These are phyloP conservation scores for Physcia stellaris DNA, from an alignment of 495 filamentous ascomycete species.

Conservation along the genomic window DNA sequence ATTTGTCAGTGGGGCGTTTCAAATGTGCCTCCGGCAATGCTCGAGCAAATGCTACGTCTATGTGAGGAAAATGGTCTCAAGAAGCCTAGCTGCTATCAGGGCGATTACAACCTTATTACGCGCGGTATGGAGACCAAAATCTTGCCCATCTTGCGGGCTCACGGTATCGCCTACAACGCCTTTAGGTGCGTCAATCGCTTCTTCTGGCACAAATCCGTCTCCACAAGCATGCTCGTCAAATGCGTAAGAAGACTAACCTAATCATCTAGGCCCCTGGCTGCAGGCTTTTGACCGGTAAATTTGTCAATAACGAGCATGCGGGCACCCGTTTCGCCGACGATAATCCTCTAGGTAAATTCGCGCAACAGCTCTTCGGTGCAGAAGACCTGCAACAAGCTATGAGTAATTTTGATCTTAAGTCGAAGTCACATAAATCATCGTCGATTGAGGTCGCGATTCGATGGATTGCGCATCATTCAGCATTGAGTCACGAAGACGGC, in stretches of 20 bases:
- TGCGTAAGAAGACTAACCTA: no score
- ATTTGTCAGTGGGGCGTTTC: conserved; percentile 20
- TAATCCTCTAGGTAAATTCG: conserved; percentile 9
- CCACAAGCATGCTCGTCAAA: no score
- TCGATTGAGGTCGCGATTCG: conserved; percentile 20
- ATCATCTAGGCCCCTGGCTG: conserved; percentile 29
- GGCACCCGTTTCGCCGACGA: conserved; percentile 17
- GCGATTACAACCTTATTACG: conserved; percentile 27
- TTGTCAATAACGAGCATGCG: conserved; percentile 16
- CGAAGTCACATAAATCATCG: conserved; percentile 13
- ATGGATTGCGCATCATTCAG: conserved; percentile 24
- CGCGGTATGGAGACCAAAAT: conserved; percentile 30
- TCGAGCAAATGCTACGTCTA: conserved; percentile 23
- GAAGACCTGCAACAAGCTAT: conserved; percentile 15
- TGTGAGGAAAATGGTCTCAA: conserved; percentile 25
- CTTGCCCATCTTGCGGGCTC: conserved; percentile 35
- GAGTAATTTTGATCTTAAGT: conserved; percentile 10
- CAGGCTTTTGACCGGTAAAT: conserved; percentile 36
- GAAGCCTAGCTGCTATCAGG: conserved; percentile 28
- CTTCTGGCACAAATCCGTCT: no score
- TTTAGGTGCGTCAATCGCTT: conserved; percentile 22
- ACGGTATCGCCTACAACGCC: conserved; percentile 37
- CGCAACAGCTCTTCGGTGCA: conserved; percentile 15
- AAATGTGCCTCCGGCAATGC: conserved; percentile 22
- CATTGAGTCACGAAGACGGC: conserved; percentile 13